Conservation (phyloP, 768 basidiomycete genomes). For the Terana coerulea region DNA sequence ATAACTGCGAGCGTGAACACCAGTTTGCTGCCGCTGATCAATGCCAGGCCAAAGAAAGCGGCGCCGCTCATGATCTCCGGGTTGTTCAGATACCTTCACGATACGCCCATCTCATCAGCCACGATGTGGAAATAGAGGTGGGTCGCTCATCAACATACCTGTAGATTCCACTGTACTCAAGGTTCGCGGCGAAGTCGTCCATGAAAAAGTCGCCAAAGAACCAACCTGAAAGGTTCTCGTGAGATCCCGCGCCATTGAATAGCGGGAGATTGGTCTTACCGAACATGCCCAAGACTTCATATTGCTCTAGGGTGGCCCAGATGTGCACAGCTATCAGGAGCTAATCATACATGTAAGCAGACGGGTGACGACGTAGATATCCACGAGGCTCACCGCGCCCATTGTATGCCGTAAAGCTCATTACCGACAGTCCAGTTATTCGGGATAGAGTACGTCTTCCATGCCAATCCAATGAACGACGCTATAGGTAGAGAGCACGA, state of each 20-base stretch:
- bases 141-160: constrained; percentile 44
- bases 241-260: background rate
- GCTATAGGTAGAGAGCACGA: constrained; percentile 39
- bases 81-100: constrained; percentile 81
- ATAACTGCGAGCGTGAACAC: constrained; percentile 82
- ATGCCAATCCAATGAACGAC: constrained; percentile 81
- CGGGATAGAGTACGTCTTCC: constrained; percentile 86
- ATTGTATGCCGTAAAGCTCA: constrained; percentile 86
- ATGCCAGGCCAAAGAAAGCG: constrained; percentile 88
- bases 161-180: constrained; percentile 97
- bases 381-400: constrained; percentile 58
- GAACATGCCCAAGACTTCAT: constrained; percentile 90
- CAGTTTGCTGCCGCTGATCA: constrained; percentile 92
- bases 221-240: constrained; percentile 61
- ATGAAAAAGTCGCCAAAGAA: constrained; percentile 98
- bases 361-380: constrained; percentile 27
- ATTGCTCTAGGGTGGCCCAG: constrained; percentile 89
- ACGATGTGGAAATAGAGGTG: background rate
- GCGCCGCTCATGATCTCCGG: constrained; percentile 96
- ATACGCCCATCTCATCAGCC: background rate
- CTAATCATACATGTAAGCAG: constrained; percentile 9
- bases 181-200: constrained; percentile 83
- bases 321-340: constrained; percentile 77
- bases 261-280: constrained; percentile 42
- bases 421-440: constrained; percentile 84